Evolutionary conservation across 495 filamentous ascomycete genomes (phyloP).

Genomic region (Penicillium malachiteum): DNA sequence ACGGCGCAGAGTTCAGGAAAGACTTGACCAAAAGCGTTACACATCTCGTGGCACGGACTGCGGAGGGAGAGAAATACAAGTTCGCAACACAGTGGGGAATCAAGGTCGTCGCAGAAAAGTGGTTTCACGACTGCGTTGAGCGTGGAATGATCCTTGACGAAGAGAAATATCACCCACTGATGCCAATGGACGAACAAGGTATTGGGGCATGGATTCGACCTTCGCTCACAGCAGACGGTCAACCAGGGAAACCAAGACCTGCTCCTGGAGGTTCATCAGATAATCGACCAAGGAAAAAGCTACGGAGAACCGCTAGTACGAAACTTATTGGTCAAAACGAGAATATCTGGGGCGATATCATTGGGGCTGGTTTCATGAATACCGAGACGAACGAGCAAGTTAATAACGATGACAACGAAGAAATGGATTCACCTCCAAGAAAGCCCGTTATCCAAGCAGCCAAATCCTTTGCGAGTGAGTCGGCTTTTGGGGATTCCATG

Average conservation of each 20-base stretch:
- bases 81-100: conserved; percentile 79
- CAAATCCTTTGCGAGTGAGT: conserved; percentile 45
- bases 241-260: conserved; percentile 11
- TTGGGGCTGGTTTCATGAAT: conserved; percentile 51
- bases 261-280: conserved; percentile 25
- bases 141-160: conserved; percentile 95
- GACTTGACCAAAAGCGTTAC: conserved; percentile 81
- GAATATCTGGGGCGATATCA: conserved; percentile 84
- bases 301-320: conserved; percentile 77
- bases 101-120: conserved; percentile 74
- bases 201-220: conserved; percentile 70
- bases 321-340: conserved; percentile 77
- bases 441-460: conserved; percentile 33
- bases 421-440: conserved; percentile 17
- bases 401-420: conserved; percentile 31
- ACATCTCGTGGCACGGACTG: conserved; percentile 76
- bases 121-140: conserved; percentile 80
- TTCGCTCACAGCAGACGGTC: conserved; percentile 33
- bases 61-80: conserved; percentile 84
- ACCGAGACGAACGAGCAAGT: conserved; percentile 23
- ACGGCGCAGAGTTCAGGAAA: conserved; percentile 79
- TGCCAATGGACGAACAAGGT: conserved; percentile 70
- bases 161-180: conserved; percentile 68
- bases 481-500: conserved; percentile 30
- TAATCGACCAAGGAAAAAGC: conserved; percentile 53